Evolutionary conservation across 768 basidiomycete genomes (phyloP), one percentile per base, ranked within the genome.

Genomic region (Hericium rajendrae): DNA sequence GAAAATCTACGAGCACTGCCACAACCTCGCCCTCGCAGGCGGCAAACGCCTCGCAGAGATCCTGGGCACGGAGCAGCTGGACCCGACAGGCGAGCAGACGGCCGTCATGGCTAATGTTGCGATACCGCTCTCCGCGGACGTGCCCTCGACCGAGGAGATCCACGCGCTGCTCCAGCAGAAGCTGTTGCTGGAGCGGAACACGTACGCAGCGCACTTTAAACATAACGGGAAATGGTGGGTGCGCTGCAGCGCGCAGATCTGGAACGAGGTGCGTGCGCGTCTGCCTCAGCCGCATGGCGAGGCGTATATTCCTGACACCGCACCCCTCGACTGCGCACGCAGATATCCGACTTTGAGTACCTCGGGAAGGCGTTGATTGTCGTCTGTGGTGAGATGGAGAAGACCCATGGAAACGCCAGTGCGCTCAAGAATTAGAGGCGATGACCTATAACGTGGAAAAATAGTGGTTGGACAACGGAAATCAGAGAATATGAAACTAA

Each of bases 1-100:
- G 24, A 76, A 74, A 48, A 93, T 94, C 58, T 81, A 79, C 61
- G 70, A 71, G 8, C 91, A 92, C 67, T 88, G 83, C 62, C 85
- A 84, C 67, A 64, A 73, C 9, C 75, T 91, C 6, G 91, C 89
- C 3, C 58, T 86, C 2, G 67, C 77, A 48, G 91, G 89, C 8
- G 90, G 87, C 0, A 76, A 73, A 58, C 65, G 67, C 10, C 72
- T 91, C 8, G 82, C 84, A 1, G 72, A 80, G 57, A 68, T 81
- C 8, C 73, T 91, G 43, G 81, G 79, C 1, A 91, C 88, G 0
- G 60, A 64, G 2, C 73, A 85, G 4, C 72, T 92, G 73, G 85
- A 90, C 57, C 74, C 74, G 2, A 57, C 62, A 2, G 72, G 73
- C 15, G 81, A 83, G 57, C 68, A 88, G 13, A 88, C 86, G 0